These are phyloP conservation scores for Stachybotrys chartarum DNA, from an alignment of 2,329 filamentous ascomycete genomes.

Conservation along the genomic window DNA sequence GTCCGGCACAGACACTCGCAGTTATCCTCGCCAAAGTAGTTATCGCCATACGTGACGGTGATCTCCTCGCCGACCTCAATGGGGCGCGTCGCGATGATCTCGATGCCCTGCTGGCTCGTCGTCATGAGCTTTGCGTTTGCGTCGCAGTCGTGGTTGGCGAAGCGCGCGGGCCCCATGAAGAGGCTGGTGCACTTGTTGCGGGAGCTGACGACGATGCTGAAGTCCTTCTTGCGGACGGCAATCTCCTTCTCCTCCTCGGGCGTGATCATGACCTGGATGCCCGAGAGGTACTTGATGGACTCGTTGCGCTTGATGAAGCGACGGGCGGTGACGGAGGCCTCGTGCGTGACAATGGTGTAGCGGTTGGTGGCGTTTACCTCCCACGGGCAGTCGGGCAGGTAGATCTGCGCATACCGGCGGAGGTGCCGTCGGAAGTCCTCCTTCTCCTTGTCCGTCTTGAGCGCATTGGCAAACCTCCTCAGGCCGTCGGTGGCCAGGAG, in stretches of 20 bases:
- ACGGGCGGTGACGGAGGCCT: conserved; percentile 80
- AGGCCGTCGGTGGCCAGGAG: conserved; percentile 68
- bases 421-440: conserved; percentile 82
- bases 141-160: conserved; percentile 94
- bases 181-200: conserved; percentile 84
- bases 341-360: conserved; percentile 85
- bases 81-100: conserved; percentile 75
- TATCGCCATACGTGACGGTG: conserved; percentile 90
- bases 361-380: conserved; percentile 89
- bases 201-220: conserved; percentile 93
- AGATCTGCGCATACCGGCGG: conserved; percentile 86
- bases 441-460: conserved; percentile 72
- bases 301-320: conserved; percentile 74
- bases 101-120: conserved; percentile 77
- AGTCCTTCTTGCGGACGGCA: conserved; percentile 78
- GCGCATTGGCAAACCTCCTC: conserved; percentile 57
- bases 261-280: conserved; percentile 88
- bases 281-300: conserved; percentile 81
- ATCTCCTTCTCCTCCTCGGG: conserved; percentile 83
- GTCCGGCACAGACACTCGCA: conserved; percentile 89
- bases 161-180: conserved; percentile 90
- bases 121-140: conserved; percentile 87
- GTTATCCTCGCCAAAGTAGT: conserved; percentile 92
- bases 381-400: conserved; percentile 88
- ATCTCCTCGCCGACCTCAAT: conserved; percentile 90